These are phyloP conservation scores for Rhodotorula sp. DNA, from an alignment of 1,284 basidiomycete genomes.

Conservation along the genomic window DNA sequence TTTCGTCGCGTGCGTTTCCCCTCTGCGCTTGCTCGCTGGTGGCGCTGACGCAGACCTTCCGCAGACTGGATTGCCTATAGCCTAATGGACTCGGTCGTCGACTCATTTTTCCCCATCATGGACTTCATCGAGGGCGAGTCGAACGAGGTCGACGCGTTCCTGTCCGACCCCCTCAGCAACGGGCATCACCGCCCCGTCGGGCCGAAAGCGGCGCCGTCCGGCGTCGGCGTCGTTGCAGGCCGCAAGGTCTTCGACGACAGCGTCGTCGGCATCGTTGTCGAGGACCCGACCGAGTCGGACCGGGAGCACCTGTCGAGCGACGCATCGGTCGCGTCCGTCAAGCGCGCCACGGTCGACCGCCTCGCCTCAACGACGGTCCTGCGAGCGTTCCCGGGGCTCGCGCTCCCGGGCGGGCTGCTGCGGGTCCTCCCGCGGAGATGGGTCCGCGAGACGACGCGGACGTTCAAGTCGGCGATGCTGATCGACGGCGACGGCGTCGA, in stretches of 20 bases:
- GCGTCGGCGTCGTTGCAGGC: slow-evolving; percentile 28
- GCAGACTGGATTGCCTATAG: slow-evolving; percentile 94
- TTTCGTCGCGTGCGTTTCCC: slow-evolving; percentile 65
- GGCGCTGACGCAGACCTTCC: neutral
- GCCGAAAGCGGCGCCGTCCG: slow-evolving; percentile 15
- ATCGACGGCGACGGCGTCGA: slow-evolving; percentile 36
- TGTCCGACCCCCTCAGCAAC: slow-evolving; percentile 55
- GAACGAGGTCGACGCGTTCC: slow-evolving; percentile 71
- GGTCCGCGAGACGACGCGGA: slow-evolving; percentile 2
- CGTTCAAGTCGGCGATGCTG: slow-evolving; percentile 33
- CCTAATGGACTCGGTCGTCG: slow-evolving; percentile 89
- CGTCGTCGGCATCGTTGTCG: slow-evolving; percentile 36
- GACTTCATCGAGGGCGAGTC: slow-evolving; percentile 82
- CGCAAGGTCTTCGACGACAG: slow-evolving; percentile 33
- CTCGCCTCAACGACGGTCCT: slow-evolving; percentile 8
- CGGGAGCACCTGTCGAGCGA: slow-evolving; percentile 30
- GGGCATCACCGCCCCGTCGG: neutral
- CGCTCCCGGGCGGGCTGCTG: slow-evolving; percentile 14
- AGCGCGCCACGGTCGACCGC: slow-evolving; percentile 29
- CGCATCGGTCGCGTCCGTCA: slow-evolving; percentile 11
- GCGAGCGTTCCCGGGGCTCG: slow-evolving; percentile 7
- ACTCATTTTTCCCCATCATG: slow-evolving; percentile 87
- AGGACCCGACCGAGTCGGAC: slow-evolving; percentile 46
- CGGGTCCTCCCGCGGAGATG: slow-evolving; percentile 19
- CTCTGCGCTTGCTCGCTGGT: neutral